Evolutionary conservation across 2,329 filamentous ascomycete species (phyloP).

Genomic region (Pseudocercospora pini-densiflorae): DNA sequence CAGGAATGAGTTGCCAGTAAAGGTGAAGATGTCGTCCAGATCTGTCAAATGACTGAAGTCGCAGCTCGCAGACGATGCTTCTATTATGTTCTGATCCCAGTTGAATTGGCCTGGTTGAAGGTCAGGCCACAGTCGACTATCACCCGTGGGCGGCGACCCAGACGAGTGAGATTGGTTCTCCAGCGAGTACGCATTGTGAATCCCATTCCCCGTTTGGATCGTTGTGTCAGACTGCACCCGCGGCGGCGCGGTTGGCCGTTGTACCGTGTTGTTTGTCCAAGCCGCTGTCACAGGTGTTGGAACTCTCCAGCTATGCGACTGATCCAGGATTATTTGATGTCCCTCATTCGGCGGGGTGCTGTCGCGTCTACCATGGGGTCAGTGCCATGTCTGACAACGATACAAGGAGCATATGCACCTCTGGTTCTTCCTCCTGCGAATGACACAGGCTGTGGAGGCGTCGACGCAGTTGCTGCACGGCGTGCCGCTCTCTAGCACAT

Average conservation of each 20-base stretch:
- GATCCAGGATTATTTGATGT: conserved; percentile 26
- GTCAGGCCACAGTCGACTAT: conserved; percentile 25
- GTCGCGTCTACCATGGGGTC: conserved; percentile 25
- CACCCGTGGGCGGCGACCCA: conserved; percentile 25
- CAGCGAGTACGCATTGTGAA: conserved; percentile 18
- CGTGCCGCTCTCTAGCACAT: conserved; percentile 27
- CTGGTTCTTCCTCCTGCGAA: conserved; percentile 29
- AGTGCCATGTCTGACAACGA: conserved; percentile 1
- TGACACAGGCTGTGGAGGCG: conserved; percentile 26
- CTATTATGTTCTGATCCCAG: conserved; percentile 28
- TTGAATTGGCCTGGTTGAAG: conserved; percentile 20
- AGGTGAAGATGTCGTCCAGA: conserved; percentile 31
- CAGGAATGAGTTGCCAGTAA: conserved; percentile 28
- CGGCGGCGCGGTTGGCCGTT: conserved; percentile 18
- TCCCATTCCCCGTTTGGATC: neutral
- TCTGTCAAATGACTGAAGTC: conserved; percentile 30
- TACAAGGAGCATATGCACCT: conserved; percentile 14
- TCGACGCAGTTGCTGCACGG: conserved; percentile 32
- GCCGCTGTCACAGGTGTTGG: conserved; percentile 18
- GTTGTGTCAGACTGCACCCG: conserved; percentile 13
- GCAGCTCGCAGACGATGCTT: conserved; percentile 27
- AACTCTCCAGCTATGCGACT: conserved; percentile 29
- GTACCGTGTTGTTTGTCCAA: conserved; percentile 16
- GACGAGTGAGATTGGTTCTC: conserved; percentile 28
- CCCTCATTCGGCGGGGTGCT: conserved; percentile 27